These are phyloP conservation scores for Trichoderma asperelloides DNA, from an alignment of 495 filamentous ascomycete genomes.

Conservation along the genomic window DNA sequence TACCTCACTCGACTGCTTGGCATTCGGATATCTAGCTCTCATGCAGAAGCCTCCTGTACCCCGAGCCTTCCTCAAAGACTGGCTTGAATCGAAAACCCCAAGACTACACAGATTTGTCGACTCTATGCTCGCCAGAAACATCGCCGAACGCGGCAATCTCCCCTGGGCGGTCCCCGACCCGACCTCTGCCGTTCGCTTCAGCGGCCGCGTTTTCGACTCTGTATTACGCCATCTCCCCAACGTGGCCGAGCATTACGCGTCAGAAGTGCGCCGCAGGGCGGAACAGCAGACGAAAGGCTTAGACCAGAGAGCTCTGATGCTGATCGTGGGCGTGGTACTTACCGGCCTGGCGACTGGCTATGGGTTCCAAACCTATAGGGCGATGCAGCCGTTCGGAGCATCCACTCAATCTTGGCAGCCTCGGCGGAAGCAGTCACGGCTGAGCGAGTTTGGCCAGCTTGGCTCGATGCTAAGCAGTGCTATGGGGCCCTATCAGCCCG, in stretches of 20 bases:
- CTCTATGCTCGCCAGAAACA: conserved; percentile 32
- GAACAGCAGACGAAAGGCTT: background rate
- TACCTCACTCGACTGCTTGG: conserved; percentile 62
- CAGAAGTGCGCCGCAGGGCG: conserved; percentile 5
- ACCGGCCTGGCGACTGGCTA: conserved; percentile 16
- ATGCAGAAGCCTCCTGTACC: conserved; percentile 63
- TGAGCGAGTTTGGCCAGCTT: conserved; percentile 26
- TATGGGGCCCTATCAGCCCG: background rate
- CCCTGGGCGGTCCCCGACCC: conserved; percentile 7
- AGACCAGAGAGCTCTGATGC: conserved; percentile 11
- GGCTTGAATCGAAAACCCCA: conserved; percentile 48
- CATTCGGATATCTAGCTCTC: conserved; percentile 66
- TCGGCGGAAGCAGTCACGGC: conserved; percentile 10
- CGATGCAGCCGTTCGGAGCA: conserved; percentile 24
- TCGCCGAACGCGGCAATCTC: conserved; percentile 22
- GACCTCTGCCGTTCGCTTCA: conserved; percentile 14
- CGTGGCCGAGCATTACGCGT: conserved; percentile 14
- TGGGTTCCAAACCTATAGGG: conserved; percentile 16
- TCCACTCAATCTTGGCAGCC: conserved; percentile 25
- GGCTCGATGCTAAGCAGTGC: conserved; percentile 23
- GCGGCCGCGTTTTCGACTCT: conserved; percentile 24
- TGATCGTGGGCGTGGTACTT: conserved; percentile 17
- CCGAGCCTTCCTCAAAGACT: conserved; percentile 58
- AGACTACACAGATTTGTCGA: conserved; percentile 46
- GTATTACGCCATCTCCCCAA: conserved; percentile 21